Evolutionary conservation across 1,139 yeast species (phyloP).

Genomic region (Nadsonia starkeyi-henricii): DNA sequence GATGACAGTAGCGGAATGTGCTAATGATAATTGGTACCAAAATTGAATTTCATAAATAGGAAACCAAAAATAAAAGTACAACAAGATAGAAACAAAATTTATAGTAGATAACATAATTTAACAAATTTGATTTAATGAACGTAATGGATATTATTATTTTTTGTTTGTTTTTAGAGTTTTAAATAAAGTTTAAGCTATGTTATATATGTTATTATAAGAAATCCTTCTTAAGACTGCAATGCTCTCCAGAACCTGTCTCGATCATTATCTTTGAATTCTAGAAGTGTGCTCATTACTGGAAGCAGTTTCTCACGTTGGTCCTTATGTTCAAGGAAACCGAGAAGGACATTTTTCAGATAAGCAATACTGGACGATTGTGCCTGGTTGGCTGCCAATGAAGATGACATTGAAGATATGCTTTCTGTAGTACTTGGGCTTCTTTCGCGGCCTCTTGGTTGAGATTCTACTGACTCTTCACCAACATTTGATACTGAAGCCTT

Average conservation of each 20-base stretch:
- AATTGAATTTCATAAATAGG: conserved; percentile 6
- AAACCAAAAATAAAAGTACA: background rate
- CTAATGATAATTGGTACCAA: conserved; percentile 37
- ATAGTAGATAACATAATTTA: too few relatives aligned
- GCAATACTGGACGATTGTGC: conserved; percentile 36
- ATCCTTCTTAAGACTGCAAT: conserved; percentile 20
- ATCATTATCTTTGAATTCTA: conserved; percentile 55
- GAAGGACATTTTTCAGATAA: conserved; percentile 71
- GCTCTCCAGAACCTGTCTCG: conserved; percentile 57
- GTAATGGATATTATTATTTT: too few relatives aligned
- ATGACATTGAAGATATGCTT: background rate
- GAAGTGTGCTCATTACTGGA: conserved; percentile 70
- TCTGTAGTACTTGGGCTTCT: background rate
- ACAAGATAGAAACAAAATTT: too few relatives aligned
- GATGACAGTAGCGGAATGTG: conserved; percentile 75
- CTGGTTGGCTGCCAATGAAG: background rate
- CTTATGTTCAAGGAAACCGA: conserved; percentile 80
- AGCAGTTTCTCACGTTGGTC: conserved; percentile 78
- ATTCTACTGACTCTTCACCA: conserved; percentile 4
- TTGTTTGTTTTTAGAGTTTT: background rate
- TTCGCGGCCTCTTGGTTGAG: conserved; percentile 8
- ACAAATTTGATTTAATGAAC: too few relatives aligned
- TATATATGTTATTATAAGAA: background rate
- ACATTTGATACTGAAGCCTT: conserved; percentile 9
- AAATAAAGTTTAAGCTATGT: background rate